Evolutionary conservation across 2,329 filamentous ascomycete species (phyloP), one percentile per base, ranked within the genome.

Genomic region (Capronia americana): DNA sequence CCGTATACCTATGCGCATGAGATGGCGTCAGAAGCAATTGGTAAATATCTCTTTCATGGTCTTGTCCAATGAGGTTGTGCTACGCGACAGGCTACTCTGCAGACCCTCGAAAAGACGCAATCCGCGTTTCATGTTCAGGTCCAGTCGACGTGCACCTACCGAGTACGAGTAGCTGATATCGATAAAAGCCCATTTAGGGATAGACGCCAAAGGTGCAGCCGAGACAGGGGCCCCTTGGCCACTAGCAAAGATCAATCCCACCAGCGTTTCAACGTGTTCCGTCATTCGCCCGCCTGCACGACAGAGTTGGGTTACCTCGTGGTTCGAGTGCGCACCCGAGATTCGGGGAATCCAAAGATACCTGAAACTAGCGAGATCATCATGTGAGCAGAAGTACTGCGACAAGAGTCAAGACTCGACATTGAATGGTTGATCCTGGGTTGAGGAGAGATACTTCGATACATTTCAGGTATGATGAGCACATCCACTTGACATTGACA

Each of bases 301-400:
- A 57, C 54, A 56, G 32, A 44, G 32, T 63, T 65, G 62, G 32
- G 14, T n/a, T 56, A 23, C 63, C 66, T 69, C 66, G 66, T 69
- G 66, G 66, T 57, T 46, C 20, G 38, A 50, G 26, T 34, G 46
- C 17, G 55, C 53, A 41, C 41, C 53, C 51, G 64, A 57, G 48
- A 51, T 54, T 59, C 61, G 51, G 34, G 24, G 54, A 57, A 11
- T 12, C 20, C 46, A 44, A 38, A 28, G 7, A 44, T n/a, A 20
- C 23, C 54, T 67, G 67, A 63, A 65, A 67, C 67, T 67, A 67
- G 64, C 64, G 64, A 69, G 53, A 65, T 51, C 20, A 51, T 50
- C n/a, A 23, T 59, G 54, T 69, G 64, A 65, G 64, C 59, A 32
- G 32, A 12, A n/a, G 34, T 10, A 12, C n/a, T 17, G 34, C 8